Evolutionary conservation across 2,329 filamentous ascomycete species (phyloP).

Genomic region (Pseudogymnoascus sp.): DNA sequence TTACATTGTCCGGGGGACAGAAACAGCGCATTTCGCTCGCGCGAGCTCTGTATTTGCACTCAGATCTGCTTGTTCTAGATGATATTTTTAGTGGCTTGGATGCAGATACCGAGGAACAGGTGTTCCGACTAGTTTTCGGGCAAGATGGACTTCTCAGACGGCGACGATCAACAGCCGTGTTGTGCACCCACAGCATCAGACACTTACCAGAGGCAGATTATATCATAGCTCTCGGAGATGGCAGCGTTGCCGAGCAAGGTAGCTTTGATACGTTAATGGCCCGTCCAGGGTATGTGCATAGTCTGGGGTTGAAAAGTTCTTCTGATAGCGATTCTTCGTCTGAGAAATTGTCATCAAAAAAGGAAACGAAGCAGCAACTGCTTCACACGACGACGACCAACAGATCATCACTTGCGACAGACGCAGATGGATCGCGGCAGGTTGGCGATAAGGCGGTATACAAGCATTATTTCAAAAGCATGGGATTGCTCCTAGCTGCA

Average conservation of each 20-base stretch:
- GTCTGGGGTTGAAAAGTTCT: neutral
- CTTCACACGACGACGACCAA: constrained; percentile 6
- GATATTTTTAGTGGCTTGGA: constrained; percentile 22
- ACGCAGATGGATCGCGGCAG: neutral
- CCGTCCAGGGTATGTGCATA: constrained; percentile 10
- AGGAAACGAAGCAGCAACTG: neutral
- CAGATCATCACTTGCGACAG: neutral
- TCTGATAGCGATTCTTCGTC: constrained; percentile 8
- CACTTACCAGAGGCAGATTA: constrained; percentile 29
- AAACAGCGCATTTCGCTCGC: constrained; percentile 16
- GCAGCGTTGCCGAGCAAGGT: constrained; percentile 29
- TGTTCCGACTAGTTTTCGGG: constrained; percentile 16
- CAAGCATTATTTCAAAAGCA: constrained; percentile 20
- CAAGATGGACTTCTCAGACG: constrained; percentile 12
- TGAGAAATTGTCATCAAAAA: neutral
- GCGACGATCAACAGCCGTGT: constrained; percentile 27
- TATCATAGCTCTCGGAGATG: constrained; percentile 28
- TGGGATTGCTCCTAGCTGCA: constrained; percentile 14
- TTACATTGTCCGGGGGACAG: constrained; percentile 16
- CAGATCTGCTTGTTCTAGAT: constrained; percentile 16
- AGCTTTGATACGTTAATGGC: constrained; percentile 27
- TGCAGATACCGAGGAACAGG: constrained; percentile 17
- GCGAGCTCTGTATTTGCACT: constrained; percentile 15
- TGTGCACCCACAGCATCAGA: constrained; percentile 27
- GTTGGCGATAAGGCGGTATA: constrained; percentile 15